A percentile compares a stretch with the other conserved stretches of the same genome.
These are phyloP conservation scores for Tetragonia tetragonoides DNA, from an alignment of 148 eudicot species.

Conservation along the genomic window DNA sequence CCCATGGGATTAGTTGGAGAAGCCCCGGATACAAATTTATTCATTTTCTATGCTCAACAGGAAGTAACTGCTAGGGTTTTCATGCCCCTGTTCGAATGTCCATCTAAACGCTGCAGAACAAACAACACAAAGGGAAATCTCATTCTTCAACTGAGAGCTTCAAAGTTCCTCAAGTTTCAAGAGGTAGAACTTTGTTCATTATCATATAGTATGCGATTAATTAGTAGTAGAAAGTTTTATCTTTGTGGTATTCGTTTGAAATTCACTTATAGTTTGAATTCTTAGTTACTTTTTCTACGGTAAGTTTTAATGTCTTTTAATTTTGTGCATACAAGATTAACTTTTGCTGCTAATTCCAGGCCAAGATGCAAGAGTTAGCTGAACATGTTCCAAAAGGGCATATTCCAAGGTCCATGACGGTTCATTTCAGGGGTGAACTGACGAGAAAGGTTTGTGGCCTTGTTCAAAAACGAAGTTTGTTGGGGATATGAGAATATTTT, in stretches of 20 bases:
- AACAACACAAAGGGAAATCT: conserved; percentile 87
- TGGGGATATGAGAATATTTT: not conserved
- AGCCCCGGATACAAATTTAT: not conserved
- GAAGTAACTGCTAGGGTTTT: conserved; percentile 94
- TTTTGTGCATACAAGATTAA: not conserved
- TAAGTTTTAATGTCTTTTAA: not conserved
- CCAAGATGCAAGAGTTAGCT: conserved; percentile 91
- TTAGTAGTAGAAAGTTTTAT: not conserved
- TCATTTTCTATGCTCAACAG: conserved; percentile 36
- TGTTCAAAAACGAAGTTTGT: not conserved
- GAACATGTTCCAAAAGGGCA: conserved; percentile 99
- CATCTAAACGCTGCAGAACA: conserved; percentile 66
- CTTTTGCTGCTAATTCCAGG: conserved; percentile 43
- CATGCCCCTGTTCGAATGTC: conserved; percentile 97
- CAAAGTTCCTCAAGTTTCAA: conserved; percentile 93
- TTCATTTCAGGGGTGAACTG: conserved; percentile 94
- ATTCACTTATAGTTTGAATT: not conserved
- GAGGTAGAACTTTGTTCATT: conserved; percentile 46
- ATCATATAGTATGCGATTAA: not conserved
- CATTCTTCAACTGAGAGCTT: conserved; percentile 92
- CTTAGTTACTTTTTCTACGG: not conserved
- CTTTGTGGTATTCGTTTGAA: not conserved
- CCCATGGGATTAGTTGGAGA: too few relatives aligned
- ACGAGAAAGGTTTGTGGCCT: conserved; percentile 79
- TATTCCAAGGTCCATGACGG: conserved; percentile 93